Evolutionary conservation across 2,329 filamentous ascomycete genomes (phyloP), one percentile per base, ranked within the genome.

Genomic region (Paecilomyces sp.): DNA sequence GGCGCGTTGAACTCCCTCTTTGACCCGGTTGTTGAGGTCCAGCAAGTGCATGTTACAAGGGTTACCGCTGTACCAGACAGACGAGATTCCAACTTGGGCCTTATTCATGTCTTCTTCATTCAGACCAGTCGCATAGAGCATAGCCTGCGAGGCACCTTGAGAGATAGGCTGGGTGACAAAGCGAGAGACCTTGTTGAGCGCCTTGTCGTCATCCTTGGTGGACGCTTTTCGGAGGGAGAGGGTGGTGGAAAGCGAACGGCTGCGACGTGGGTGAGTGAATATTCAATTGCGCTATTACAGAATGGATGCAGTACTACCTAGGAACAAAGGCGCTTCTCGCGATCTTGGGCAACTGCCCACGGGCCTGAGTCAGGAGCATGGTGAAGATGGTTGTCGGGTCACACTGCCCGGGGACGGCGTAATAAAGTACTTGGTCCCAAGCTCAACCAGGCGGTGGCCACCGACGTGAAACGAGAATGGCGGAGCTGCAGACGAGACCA

Each of bases 21-120:
- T 87, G 65, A 96, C 89, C 64, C 88, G 80, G 74, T 88, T 83
- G 72, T 90, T 96, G 62, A 99, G 85, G 71, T 95, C 90, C 77
- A 99, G 83, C 63, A 99, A 81, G 77, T 99, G 94, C 93, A 97
- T 99, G 80, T 99, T 99, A 83, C 94, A 99, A 28, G 94, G 94
- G 79, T 99, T 99, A 60, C 94, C 94, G 68, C 91, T 89, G 79
- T 93, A 97, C 94, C 94, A 99, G 62, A 97, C 92, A 5, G 92
- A 97, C 51, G 93, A 96, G 74, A 99, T 97, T 66, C 94, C 94
- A 67, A 99, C 88, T 81, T 99, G 95, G 28, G 94, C 89, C 82
- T 97, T 99, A 80, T 89, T 88, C 88, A 97, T 90, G 76, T 96
- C 92, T 59, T 84, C 83, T 72, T 96, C 90, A 51, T 80, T 85